Evolutionary conservation across 2,329 filamentous ascomycete species (phyloP), one percentile per base, ranked within the genome.

Genomic region (Akanthomyces uredinophilus): DNA sequence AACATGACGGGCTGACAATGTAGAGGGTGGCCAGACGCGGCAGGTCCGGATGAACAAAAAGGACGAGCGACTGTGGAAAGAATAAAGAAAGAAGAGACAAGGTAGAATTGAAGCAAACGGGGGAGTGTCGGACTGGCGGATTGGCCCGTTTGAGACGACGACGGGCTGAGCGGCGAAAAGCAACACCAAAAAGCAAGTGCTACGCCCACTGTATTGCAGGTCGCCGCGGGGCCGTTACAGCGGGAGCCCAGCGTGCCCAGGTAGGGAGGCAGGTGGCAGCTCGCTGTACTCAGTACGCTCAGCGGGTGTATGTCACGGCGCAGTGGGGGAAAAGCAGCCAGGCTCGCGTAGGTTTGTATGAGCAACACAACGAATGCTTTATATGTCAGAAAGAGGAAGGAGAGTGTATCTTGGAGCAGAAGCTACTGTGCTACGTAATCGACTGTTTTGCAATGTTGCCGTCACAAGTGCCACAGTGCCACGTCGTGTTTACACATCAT

Each of bases 1-100:
- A 83, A 84, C 71, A 67, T 78, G 71, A 68, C 66, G 64, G 62
- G 58, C 29, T 35, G 43, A 29, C 11, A 11, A 29, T 14, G 18
- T 44, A 20, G 16, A 60, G 24, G 7, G n/a, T 13, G 27, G 18
- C 47, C 46, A 52, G 47, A 18, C 1, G 46, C 35, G n/a, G 37
- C 6, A 11, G 22, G 11, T 43, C 1, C 22, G 18, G 18, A 37
- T 7, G n/a, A 14, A 5, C n/a, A 3, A 16, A 35, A 24, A 44
- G 18, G 24, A 32, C 27, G 43, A 10, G 13, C 4, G 46, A 7
- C 11, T 39, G 11, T 22, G 5, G 24, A 50, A 27, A 20, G 27
- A 37, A 37, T n/a, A 35, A 20, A 18, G 24, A n/a, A 32, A 18
- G 24, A 60, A 32, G 35, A 20, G 20, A 20, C 32, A 11, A 44